phyloP scores from a whole-genome alignment of 345 rosid genomes.

The Populus euphratica region DNA sequence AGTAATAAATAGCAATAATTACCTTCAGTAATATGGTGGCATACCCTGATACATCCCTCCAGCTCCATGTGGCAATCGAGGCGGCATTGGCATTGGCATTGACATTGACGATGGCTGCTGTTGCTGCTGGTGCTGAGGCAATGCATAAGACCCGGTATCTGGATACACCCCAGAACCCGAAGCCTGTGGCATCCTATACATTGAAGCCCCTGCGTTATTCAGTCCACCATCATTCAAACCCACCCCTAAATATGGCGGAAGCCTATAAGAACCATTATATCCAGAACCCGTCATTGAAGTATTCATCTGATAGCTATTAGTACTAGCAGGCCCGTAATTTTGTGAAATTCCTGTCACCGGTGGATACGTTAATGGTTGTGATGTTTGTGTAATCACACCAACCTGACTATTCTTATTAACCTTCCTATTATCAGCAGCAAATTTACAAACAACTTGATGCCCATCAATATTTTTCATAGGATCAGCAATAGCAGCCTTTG shows the following conservation, averaged over 20 bases:
- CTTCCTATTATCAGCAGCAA: constrained; percentile 29
- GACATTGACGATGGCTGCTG: constrained; percentile 13
- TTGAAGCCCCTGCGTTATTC: constrained; percentile 18
- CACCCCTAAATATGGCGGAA: constrained; percentile 19
- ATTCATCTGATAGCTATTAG: constrained; percentile 18
- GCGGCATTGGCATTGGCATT: constrained; percentile 5
- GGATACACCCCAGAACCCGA: constrained; percentile 23
- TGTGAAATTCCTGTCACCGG: background rate
- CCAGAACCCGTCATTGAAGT: constrained; percentile 18
- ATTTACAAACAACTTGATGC: constrained; percentile 34
- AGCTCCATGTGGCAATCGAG: constrained; percentile 32
- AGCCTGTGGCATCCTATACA: constrained; percentile 26
- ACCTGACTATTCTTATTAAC: constrained; percentile 13
- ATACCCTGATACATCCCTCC: constrained; percentile 31
- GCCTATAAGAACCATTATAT: constrained; percentile 18
- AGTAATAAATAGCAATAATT: background rate
- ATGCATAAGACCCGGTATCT: constrained; percentile 25
- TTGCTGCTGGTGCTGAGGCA: constrained; percentile 26
- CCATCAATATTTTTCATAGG: constrained; percentile 41
- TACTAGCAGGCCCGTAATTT: background rate
- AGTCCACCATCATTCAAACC: constrained; percentile 22
- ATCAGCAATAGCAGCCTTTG: constrained; percentile 35
- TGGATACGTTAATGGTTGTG: background rate
- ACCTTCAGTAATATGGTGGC: constrained; percentile 35
- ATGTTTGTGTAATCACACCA: background rate